Evolutionary conservation across 2,329 filamentous ascomycete species (phyloP), one percentile per base, ranked within the genome.

Genomic region (Clarireedia homoeocarpa): DNA sequence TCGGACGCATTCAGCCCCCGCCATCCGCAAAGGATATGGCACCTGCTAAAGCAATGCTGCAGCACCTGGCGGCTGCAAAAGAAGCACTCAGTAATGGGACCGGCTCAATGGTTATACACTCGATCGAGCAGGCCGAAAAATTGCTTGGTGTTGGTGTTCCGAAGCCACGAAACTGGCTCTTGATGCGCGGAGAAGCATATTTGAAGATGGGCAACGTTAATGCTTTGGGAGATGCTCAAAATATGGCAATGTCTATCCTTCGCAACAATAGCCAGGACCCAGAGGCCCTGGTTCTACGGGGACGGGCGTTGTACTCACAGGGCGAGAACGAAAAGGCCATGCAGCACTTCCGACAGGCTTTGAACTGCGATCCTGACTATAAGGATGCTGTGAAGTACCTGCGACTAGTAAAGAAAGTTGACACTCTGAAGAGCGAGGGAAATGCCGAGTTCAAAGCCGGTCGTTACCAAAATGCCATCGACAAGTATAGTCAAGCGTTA

Each of bases 321-420:
- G 94, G 94, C 30, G 94, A 99, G 64, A 96, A 96, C 67, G 89
- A 95, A 2, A 95, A 96, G 77, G 92, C 94, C 1, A 81, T 96
- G 45, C 88, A 92, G 69, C 89, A 95, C 71, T 94, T 97, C 75
- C 84, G 90, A 62, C 89, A 94, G 74, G 94, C 92, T 20, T 75
- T 96, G 55, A 88, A 80, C 70, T 90, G 91, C 71, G 94, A 97
- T 65, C 94, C 94, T 7, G 94, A 99, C 71, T 94, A 88, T 75
- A 86, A 84, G 65, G 86, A 89, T 61, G 92, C 91, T 6, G 82
- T 96, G 65, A 95, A 91, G 74, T 92, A 89, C 75, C 77, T 97
- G 58, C 83, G 89, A 59, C 88, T 88, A 69, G 90, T 96, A 46
- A 91, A 95, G 74, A 95, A 91, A 74, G 81, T 99, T 23, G 88